These are phyloP conservation scores for Candida odintsovae DNA, from an alignment of 805 yeast genomes.

Conservation along the genomic window DNA sequence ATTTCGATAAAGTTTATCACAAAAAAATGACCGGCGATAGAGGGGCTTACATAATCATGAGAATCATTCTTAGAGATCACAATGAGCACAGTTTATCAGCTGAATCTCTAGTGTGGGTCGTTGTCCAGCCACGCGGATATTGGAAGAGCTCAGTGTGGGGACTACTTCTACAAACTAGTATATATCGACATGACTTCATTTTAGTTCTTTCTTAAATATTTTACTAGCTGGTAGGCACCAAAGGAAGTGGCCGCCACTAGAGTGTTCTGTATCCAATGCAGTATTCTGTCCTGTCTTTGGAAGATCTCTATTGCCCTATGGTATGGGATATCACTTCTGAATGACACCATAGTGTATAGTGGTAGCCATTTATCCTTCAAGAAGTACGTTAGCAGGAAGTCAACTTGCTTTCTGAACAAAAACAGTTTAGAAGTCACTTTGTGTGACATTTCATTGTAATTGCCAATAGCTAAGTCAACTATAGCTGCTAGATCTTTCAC, in stretches of 20 bases:
- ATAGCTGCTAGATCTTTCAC: constrained; percentile 70
- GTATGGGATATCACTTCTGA: constrained; percentile 77
- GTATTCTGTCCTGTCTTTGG: constrained; percentile 46
- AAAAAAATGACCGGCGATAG: background rate
- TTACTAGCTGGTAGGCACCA: background rate
- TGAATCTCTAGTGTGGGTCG: too few relatives aligned
- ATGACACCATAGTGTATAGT: constrained; percentile 87
- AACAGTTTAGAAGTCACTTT: constrained; percentile 61
- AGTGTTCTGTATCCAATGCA: constrained; percentile 25
- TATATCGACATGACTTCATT: background rate
- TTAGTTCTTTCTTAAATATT: background rate
- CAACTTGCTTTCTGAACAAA: constrained; percentile 61
- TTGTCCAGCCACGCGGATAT: too few relatives aligned
- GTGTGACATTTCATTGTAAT: constrained; percentile 83
- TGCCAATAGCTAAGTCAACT: constrained; percentile 69
- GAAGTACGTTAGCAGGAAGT: constrained; percentile 52
- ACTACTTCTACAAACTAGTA: too few relatives aligned
- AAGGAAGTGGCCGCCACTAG: constrained; percentile 5
- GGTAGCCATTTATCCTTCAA: constrained; percentile 74
- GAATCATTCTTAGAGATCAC: too few relatives aligned
- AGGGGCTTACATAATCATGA: background rate
- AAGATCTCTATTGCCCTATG: constrained; percentile 56
- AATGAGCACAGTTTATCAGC: too few relatives aligned
- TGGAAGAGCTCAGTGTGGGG: too few relatives aligned
- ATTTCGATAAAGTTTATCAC: background rate